A percentile compares a stretch with the other conserved stretches of the same genome.
These are phyloP conservation scores for Rhododendron ovatum DNA, from an alignment of 148 eudicot species.

Conservation along the genomic window DNA sequence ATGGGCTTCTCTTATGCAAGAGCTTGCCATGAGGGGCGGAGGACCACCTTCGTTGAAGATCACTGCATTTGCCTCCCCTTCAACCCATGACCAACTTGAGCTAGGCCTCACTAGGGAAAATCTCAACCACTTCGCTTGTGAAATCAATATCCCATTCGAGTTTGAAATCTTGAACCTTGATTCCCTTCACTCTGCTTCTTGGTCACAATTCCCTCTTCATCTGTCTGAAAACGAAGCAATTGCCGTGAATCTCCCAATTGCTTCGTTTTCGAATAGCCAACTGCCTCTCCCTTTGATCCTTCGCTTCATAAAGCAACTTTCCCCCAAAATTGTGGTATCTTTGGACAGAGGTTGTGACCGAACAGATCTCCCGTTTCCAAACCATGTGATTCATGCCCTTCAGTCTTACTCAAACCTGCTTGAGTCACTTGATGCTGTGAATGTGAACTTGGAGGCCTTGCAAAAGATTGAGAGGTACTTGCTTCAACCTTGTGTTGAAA, in stretches of 20 bases:
- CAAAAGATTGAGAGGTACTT: constrained; percentile 79
- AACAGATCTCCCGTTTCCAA: constrained; percentile 67
- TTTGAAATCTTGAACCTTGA: constrained; percentile 63
- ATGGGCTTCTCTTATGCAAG: constrained; percentile 95
- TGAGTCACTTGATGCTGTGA: constrained; percentile 86
- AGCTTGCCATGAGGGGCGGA: constrained; percentile 62
- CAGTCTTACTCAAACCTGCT: constrained; percentile 68
- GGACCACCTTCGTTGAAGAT: constrained; percentile 61
- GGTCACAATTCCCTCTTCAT: constrained; percentile 47
- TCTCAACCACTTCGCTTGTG: constrained; percentile 71
- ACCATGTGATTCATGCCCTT: constrained; percentile 66
- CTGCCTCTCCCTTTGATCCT: constrained; percentile 49
- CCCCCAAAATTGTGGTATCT: constrained; percentile 78
- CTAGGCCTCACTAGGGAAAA: constrained; percentile 65
- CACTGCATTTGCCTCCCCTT: constrained; percentile 62
- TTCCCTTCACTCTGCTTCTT: constrained; percentile 44
- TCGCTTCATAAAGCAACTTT: constrained; percentile 57
- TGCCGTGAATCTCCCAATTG: constrained; percentile 76
- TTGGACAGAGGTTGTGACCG: constrained; percentile 79
- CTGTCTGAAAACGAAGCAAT: constrained; percentile 59
- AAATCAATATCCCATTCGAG: constrained; percentile 65
- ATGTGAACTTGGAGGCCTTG: constrained; percentile 52
- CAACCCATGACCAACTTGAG: constrained; percentile 60
- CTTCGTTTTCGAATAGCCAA: constrained; percentile 45
- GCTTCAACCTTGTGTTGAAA: constrained; percentile 73